A percentile compares a stretch with the other conserved stretches of the same genome.
Conservation (phyloP, 495 filamentous ascomycete genomes). For the Neurospora cerealis region DNA sequence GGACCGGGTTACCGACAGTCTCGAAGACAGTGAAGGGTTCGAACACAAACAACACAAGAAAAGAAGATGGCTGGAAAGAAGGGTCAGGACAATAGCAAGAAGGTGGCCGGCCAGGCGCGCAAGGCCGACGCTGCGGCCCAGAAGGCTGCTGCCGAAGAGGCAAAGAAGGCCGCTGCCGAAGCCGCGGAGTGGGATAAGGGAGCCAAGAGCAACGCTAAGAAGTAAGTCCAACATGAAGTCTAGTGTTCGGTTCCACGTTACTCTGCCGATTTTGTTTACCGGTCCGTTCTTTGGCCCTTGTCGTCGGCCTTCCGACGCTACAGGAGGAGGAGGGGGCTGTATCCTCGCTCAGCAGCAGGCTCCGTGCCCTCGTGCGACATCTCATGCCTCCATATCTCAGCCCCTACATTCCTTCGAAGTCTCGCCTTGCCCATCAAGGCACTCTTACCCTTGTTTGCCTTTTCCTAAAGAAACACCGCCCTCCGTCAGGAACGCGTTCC, state of each 20-base stretch:
- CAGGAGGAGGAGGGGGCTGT: neutral
- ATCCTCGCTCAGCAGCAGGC: neutral
- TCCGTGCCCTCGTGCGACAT: neutral
- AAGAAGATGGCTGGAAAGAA: conserved; percentile 60
- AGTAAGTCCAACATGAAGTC: conserved; percentile 43
- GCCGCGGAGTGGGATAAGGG: conserved; percentile 77
- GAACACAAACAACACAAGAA: conserved; percentile 32
- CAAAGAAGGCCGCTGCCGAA: conserved; percentile 59
- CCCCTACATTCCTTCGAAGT: neutral
- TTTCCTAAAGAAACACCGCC: neutral
- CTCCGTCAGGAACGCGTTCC: neutral
- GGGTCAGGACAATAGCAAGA: conserved; percentile 73
- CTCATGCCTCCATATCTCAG: neutral
- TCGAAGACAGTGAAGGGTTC: neutral
- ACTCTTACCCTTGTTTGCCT: neutral
- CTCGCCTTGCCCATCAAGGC: neutral
- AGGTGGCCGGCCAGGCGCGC: conserved; percentile 79
- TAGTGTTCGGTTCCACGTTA: neutral
- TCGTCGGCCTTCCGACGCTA: neutral
- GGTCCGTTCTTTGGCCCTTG: neutral
- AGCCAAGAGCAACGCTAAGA: conserved; percentile 71
- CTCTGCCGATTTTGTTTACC: neutral
- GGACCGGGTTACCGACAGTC: neutral
- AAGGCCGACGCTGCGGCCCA: conserved; percentile 79
- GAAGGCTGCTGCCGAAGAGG: conserved; percentile 62